Base-by-base conservation (phyloP, 345 rosid genomes). In the Arabis alpina region DNA sequence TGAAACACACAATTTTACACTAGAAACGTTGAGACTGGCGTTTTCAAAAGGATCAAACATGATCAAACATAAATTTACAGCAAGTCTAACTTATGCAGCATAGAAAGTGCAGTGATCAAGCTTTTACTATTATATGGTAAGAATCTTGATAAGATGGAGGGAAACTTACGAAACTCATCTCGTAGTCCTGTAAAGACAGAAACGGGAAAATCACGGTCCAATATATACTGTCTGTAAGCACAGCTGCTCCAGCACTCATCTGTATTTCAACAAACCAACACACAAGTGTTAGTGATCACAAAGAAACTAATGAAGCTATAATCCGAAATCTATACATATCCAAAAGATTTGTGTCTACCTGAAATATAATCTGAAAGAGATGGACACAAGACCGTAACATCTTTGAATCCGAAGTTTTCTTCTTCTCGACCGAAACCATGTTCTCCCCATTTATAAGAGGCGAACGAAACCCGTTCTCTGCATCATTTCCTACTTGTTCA, bases 171-270 rank as follows among this genome's bases (percentile, higher is more conserved):
- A 84, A 83, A 82, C 79, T 75, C 68, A 83, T 68, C 10, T 69
- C 34, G 34, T 76, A 81, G 71, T 85, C 90, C 37, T 69, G 67
- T 70, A 85, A 71, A 66, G 85, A 78, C 66, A 88, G 81, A 74
- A 80, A 86, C 0, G 90, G 92, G 66, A 83, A 88, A 77, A 90
- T 85, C 64, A 86, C 68, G 14, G 53, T 36, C 93, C 97, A 90
- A 78, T 82, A 90, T 15, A 85, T 61, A 56, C 77, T 67, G 69
- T 88, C 92, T 14, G 90, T 90, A 24, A 88, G 84, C 82, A 80
- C 80, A 44, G 82, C 86, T 23, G 90, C 88, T 73, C 88, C 92
- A 28, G 85, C 87, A 72, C 61, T 75, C 58, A 75, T 79, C 92
- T 88, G 81, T 77, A 43, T 53, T 52, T 64, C 44, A 13, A 50